A percentile compares a stretch with the other conserved stretches of the same genome.
These are phyloP conservation scores for Rhizopus microsporus DNA, from an alignment of 371 early-diverging fungal genomes.

Conservation along the genomic window DNA sequence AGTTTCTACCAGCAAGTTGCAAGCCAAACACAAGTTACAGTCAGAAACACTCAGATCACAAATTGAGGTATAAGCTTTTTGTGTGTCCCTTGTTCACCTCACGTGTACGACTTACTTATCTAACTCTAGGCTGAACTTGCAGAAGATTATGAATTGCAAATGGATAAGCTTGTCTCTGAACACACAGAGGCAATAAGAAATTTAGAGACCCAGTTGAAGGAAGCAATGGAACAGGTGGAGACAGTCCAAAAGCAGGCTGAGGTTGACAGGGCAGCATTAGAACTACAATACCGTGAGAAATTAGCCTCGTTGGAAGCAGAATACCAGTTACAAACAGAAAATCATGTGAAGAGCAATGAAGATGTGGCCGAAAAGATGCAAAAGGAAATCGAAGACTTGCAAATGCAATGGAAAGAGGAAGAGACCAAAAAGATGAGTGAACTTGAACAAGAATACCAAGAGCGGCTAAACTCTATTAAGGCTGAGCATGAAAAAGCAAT, in stretches of 20 bases:
- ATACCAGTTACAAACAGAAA: slow-evolving; percentile 14
- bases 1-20: slow-evolving; percentile 7
- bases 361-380: slow-evolving; percentile 30
- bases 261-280: slow-evolving; percentile 11
- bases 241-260: slow-evolving; percentile 1
- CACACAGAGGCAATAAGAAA: slow-evolving; percentile 17
- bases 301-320: slow-evolving; percentile 14
- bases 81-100: not conserved
- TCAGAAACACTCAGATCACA: slow-evolving; percentile 21
- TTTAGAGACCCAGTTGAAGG: slow-evolving; percentile 16
- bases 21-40: slow-evolving; percentile 11
- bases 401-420: slow-evolving; percentile 22
- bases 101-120: not conserved
- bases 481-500: slow-evolving; percentile 11
- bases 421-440: slow-evolving; percentile 9
- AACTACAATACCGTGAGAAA: slow-evolving; percentile 18
- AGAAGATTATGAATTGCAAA: slow-evolving; percentile 24
- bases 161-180: slow-evolving; percentile 16
- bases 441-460: slow-evolving; percentile 16
- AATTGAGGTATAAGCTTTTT: slow-evolving; percentile 19
- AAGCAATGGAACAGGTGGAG: slow-evolving; percentile 6
- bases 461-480: slow-evolving; percentile 14
- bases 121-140: slow-evolving; percentile 22
- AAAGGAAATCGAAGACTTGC: slow-evolving; percentile 35
- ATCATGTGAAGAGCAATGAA: slow-evolving; percentile 35